Percentiles rank a stretch among this genome's conserved stretches.
Evolutionary conservation across 2,329 filamentous ascomycete species (phyloP).

Genomic region (Thelonectria discophora): DNA sequence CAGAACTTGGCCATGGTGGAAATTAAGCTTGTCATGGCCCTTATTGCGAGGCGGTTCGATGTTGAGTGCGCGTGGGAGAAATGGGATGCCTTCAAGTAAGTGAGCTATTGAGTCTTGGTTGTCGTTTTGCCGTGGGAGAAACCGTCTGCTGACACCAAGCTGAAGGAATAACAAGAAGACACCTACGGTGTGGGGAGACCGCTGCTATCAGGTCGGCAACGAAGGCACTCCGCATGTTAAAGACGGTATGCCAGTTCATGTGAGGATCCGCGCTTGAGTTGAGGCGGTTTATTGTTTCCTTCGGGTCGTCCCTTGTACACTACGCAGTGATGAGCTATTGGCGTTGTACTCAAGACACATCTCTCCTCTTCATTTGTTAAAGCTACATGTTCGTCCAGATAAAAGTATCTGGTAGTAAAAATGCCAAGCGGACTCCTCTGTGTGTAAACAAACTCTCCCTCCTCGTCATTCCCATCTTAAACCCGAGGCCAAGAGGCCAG

Average conservation of each 20-base stretch:
- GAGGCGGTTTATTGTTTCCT: not conserved
- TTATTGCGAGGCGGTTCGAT: slow-evolving; percentile 32
- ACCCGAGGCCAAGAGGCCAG: no score
- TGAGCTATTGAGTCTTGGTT: not conserved
- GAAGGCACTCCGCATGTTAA: slow-evolving; percentile 46
- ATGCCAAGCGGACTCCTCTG: no score
- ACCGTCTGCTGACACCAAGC: no score
- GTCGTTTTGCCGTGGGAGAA: not conserved
- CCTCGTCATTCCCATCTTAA: no score
- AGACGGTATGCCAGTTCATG: slow-evolving; percentile 51
- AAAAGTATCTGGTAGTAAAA: no score
- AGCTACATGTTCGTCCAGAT: no score
- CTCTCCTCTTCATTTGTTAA: no score
- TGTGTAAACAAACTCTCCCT: no score
- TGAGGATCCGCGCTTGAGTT: slow-evolving; percentile 21
- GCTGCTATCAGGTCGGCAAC: slow-evolving; percentile 51
- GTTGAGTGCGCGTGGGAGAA: slow-evolving; percentile 33
- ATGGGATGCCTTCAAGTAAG: slow-evolving; percentile 29
- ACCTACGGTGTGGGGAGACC: slow-evolving; percentile 27
- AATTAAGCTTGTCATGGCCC: slow-evolving; percentile 24
- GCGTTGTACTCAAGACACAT: no score
- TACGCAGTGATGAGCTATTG: no score
- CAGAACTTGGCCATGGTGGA: slow-evolving; percentile 61
- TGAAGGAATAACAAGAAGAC: not conserved
- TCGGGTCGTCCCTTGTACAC: no score